Conservation (phyloP, 2,329 filamentous ascomycete genomes). For the Akanthomyces dipterigenus region DNA sequence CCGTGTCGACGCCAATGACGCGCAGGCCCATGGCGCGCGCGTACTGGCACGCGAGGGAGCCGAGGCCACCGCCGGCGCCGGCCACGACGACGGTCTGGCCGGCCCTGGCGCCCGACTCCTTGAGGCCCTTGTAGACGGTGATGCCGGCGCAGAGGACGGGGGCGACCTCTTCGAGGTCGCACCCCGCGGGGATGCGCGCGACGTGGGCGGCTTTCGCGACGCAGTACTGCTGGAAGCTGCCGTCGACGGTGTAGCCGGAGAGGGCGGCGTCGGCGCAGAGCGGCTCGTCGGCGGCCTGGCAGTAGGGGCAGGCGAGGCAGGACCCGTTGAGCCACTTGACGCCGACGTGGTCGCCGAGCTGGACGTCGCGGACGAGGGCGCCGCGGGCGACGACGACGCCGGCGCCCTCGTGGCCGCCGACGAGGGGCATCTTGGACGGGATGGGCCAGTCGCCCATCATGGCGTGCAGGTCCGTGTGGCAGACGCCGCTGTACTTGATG, state of each 20-base stretch:
- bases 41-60: slow-evolving; percentile 70
- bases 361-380: slow-evolving; percentile 59
- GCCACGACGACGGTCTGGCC: slow-evolving; percentile 68
- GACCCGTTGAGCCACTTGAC: slow-evolving; percentile 92
- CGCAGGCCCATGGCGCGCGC: slow-evolving; percentile 84
- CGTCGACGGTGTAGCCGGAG: slow-evolving; percentile 89
- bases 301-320: slow-evolving; percentile 79
- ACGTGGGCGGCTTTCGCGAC: slow-evolving; percentile 82
- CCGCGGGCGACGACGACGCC: slow-evolving; percentile 78
- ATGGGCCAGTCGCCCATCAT: slow-evolving; percentile 89
- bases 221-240: slow-evolving; percentile 87
- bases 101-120: slow-evolving; percentile 56
- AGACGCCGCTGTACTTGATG: slow-evolving; percentile 84
- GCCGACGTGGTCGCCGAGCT: slow-evolving; percentile 79
- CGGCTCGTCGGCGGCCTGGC: slow-evolving; percentile 72
- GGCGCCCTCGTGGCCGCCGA: slow-evolving; percentile 75
- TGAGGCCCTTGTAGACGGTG: slow-evolving; percentile 79
- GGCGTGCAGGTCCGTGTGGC: slow-evolving; percentile 77
- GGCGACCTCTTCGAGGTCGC: slow-evolving; percentile 67
- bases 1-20: slow-evolving; percentile 75
- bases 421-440: slow-evolving; percentile 70
- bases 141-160: slow-evolving; percentile 80
- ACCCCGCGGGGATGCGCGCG: slow-evolving; percentile 71
- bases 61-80: slow-evolving; percentile 68
- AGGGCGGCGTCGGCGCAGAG: slow-evolving; percentile 69